phyloP scores from a whole-genome alignment of 1,284 basidiomycete species.

The Bjerkandera adusta region DNA sequence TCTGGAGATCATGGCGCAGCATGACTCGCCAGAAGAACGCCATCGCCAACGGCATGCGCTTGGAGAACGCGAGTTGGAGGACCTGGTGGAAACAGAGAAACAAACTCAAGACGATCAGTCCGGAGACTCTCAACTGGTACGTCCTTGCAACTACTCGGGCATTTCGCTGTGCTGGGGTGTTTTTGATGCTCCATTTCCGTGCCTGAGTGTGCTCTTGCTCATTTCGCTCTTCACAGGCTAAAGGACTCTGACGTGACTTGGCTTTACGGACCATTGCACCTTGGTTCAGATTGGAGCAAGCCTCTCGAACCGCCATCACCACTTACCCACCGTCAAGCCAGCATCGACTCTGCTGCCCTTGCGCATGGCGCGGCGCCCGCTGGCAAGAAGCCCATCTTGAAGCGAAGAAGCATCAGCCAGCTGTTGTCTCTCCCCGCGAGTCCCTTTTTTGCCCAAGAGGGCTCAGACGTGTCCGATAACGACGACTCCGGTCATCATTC shows the following conservation, averaged over 20 bases:
- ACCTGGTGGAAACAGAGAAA: constrained; percentile 99
- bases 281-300: constrained; percentile 76
- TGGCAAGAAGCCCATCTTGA: constrained; percentile 87
- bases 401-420: constrained; percentile 92
- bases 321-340: constrained; percentile 19
- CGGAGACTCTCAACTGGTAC: constrained; percentile 98
- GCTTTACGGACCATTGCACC: constrained; percentile 97
- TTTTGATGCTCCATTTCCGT: neutral
- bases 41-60: constrained; percentile 91
- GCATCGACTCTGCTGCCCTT: constrained; percentile 30
- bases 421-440: constrained; percentile 68
- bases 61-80: constrained; percentile 98
- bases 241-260: constrained; percentile 99
- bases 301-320: constrained; percentile 36
- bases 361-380: constrained; percentile 30
- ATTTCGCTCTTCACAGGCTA: constrained; percentile 64
- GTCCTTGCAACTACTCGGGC: constrained; percentile 30
- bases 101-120: constrained; percentile 92
- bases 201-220: constrained; percentile 9
- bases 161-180: neutral
- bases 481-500: constrained; percentile 26
- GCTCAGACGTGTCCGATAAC: constrained; percentile 31
- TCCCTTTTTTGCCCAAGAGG: constrained; percentile 52
- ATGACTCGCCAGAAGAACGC: constrained; percentile 99
- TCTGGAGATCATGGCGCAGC: constrained; percentile 96